phyloP scores from a whole-genome alignment of 2,329 filamentous ascomycete species.

The Dactylellina haptotyla region DNA sequence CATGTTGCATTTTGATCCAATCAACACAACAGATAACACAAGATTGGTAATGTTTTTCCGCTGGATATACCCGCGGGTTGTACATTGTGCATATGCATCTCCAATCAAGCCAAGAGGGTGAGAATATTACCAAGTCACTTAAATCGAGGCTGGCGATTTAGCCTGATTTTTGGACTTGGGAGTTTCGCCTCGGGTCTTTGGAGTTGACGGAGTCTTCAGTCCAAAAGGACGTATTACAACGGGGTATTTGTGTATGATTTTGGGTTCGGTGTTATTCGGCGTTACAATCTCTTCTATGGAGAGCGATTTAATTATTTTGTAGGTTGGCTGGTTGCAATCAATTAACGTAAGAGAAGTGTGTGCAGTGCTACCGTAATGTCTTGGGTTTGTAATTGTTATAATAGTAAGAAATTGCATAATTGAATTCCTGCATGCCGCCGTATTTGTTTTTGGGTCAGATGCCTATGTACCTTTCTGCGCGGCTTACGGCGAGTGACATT shows the following conservation, averaged over 20 bases:
- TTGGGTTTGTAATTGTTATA: slow-evolving; percentile 3
- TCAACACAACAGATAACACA: not conserved
- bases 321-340: too few species aligned
- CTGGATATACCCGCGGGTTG: not conserved
- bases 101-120: not conserved
- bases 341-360: too few species aligned
- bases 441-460: too few species aligned
- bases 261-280: too few species aligned
- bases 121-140: too few species aligned
- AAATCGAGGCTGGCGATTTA: not conserved
- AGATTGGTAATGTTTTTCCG: not conserved
- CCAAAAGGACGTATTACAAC: too few species aligned
- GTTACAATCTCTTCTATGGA: too few species aligned
- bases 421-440: not conserved
- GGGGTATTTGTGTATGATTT: too few species aligned
- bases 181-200: too few species aligned
- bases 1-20: not conserved
- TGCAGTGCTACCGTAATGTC: not conserved
- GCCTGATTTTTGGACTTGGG: not conserved
- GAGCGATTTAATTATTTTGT: too few species aligned
- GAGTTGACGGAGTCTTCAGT: too few species aligned
- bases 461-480: too few species aligned
- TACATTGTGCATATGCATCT: not conserved
- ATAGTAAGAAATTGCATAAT: not conserved
- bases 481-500: not conserved